Evolutionary conservation across 495 filamentous ascomycete species (phyloP).

Genomic region (Podospora anserina): DNA sequence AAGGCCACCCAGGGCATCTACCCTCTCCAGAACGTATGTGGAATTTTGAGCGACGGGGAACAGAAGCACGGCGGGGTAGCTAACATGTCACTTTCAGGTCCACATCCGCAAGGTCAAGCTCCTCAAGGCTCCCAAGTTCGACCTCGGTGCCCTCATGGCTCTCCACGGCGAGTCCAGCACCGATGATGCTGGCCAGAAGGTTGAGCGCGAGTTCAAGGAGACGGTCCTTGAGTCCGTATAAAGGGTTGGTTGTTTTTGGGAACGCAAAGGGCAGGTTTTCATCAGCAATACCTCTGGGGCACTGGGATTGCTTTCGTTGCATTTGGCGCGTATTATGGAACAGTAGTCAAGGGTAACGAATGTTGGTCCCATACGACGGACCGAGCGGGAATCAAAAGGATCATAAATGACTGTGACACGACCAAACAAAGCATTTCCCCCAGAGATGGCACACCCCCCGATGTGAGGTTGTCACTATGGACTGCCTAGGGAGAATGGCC

Average conservation of each 20-base stretch:
- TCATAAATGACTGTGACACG: conserved; percentile 32
- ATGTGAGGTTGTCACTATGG: conserved; percentile 11
- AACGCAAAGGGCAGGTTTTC: conserved; percentile 48
- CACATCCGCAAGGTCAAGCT: conserved; percentile 99
- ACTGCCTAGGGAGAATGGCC: conserved; percentile 7
- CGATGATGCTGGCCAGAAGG: conserved; percentile 97
- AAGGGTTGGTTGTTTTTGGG: conserved; percentile 47
- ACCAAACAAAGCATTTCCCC: conserved; percentile 17
- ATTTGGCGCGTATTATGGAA: conserved; percentile 54
- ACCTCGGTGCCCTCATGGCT: conserved; percentile 89
- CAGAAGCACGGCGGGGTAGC: conserved; percentile 8
- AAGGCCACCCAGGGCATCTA: conserved; percentile 99
- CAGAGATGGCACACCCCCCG: conserved; percentile 15
- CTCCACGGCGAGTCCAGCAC: conserved; percentile 95
- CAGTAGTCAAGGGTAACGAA: conserved; percentile 47
- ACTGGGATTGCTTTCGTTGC: conserved; percentile 51
- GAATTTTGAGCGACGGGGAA: background rate
- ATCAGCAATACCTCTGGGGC: conserved; percentile 50
- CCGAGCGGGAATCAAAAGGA: conserved; percentile 41
- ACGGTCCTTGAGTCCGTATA: conserved; percentile 88
- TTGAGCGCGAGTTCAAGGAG: conserved; percentile 99
- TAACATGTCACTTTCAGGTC: conserved; percentile 58
- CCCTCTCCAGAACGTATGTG: conserved; percentile 94
- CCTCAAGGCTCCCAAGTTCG: conserved; percentile 96
- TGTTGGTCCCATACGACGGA: conserved; percentile 31